A percentile compares a stretch with the other conserved stretches of the same genome.
Evolutionary conservation across 257 asterid genomes (phyloP).

Genomic region (Solanum tarijense): DNA sequence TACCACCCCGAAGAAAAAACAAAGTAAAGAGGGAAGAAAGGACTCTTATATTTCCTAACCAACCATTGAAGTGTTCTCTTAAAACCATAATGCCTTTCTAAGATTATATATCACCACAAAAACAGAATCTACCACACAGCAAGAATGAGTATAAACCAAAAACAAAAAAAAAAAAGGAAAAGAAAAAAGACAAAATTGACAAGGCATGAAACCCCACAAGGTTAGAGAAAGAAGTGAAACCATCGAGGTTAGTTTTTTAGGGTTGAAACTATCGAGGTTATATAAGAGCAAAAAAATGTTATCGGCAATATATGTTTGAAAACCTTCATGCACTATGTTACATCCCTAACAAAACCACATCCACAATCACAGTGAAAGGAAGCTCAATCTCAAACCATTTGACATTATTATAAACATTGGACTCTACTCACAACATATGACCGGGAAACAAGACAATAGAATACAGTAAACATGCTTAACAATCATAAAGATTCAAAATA

Average conservation of each 20-base stretch:
- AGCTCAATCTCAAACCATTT: not conserved
- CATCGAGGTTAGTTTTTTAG: not conserved
- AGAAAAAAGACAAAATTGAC: not conserved
- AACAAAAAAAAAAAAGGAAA: not conserved
- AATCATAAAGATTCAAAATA: not conserved
- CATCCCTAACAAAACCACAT: not conserved
- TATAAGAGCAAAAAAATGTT: not conserved
- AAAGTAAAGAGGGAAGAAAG: not conserved
- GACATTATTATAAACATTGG: not conserved
- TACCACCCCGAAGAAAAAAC: not conserved
- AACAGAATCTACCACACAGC: not conserved
- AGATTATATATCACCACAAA: not conserved
- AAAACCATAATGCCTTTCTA: not conserved
- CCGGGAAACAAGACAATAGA: not conserved
- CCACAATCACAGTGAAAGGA: not conserved
- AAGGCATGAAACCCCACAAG: not conserved
- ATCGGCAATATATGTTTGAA: not conserved
- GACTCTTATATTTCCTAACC: not conserved
- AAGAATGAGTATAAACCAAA: not conserved
- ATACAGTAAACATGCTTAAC: not conserved
- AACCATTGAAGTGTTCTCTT: not conserved
- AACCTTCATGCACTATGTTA: not conserved
- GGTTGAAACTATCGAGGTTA: not conserved
- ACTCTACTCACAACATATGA: not conserved
- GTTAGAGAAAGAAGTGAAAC: not conserved